A percentile compares a stretch with the other conserved stretches of the same genome.
Evolutionary conservation across 2,329 filamentous ascomycete species (phyloP).

Genomic region (Fusarium nematophilum): DNA sequence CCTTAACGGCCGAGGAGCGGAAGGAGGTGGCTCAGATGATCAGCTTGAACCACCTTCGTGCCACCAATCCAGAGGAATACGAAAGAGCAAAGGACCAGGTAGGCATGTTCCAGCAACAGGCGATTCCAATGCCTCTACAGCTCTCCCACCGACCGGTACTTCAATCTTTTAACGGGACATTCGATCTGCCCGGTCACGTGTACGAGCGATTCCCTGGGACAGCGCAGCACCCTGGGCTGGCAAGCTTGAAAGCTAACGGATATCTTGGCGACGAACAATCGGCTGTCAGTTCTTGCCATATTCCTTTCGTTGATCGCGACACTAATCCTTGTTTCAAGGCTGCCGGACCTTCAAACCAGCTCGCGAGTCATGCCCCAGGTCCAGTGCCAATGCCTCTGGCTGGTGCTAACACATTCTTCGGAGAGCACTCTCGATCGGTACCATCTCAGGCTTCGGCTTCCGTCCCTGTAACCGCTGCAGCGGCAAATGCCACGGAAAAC

Average conservation of each 20-base stretch:
- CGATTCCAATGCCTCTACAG: neutral
- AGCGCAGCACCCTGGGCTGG: neutral
- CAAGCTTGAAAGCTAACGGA: neutral
- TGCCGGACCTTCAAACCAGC: constrained; percentile 1
- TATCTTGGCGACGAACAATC: neutral
- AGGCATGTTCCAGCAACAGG: constrained; percentile 18
- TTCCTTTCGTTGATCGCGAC: neutral
- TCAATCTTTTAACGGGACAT: constrained; percentile 27
- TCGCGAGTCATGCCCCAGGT: neutral
- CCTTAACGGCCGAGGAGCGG: constrained; percentile 70
- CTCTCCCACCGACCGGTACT: constrained; percentile 2
- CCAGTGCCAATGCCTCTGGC: constrained; percentile 48
- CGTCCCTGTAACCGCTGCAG: neutral
- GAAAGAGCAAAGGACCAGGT: constrained; percentile 28
- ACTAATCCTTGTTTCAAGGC: constrained; percentile 13
- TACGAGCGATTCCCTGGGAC: neutral
- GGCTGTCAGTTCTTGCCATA: constrained; percentile 8
- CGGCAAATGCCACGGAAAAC: neutral
- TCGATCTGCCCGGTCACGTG: constrained; percentile 13
- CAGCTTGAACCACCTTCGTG: constrained; percentile 48
- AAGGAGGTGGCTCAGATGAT: constrained; percentile 61
- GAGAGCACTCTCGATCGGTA: constrained; percentile 15
- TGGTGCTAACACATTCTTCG: constrained; percentile 53
- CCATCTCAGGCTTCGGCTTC: neutral
- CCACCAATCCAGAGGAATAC: constrained; percentile 49